These are phyloP conservation scores for Candida bentonensis DNA, from an alignment of 805 yeast genomes.

Conservation along the genomic window DNA sequence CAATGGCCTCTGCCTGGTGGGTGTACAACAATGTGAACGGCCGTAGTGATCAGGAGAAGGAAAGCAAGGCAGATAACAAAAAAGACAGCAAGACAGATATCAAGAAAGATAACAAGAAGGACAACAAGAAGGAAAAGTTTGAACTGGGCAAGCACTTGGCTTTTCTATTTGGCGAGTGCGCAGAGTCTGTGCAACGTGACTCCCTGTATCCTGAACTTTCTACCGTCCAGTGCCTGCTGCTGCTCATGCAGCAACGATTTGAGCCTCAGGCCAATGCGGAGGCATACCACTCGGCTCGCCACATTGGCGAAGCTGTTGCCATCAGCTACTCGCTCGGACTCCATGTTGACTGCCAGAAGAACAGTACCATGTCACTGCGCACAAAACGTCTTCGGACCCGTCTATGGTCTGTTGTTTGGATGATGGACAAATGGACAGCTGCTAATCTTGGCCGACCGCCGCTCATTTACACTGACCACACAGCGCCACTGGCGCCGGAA, in stretches of 20 bases:
- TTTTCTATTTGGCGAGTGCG: conserved; percentile 18
- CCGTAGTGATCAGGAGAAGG: no score
- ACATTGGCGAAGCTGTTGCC: conserved; percentile 18
- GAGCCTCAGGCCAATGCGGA: conserved; percentile 20
- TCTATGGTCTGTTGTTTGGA: conserved; percentile 23
- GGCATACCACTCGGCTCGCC: conserved; percentile 13
- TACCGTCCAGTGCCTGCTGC: conserved; percentile 20
- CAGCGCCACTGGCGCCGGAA: conserved; percentile 14
- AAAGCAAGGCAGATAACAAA: no score
- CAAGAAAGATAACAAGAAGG: no score
- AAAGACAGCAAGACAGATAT: no score
- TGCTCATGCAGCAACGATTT: conserved; percentile 19
- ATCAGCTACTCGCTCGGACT: conserved; percentile 20
- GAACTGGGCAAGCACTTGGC: no score
- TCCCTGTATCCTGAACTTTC: conserved; percentile 17
- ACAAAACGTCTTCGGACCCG: conserved; percentile 20
- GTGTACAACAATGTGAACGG: no score
- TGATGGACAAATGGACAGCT: conserved; percentile 24
- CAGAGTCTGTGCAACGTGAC: conserved; percentile 17
- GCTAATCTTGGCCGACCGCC: conserved; percentile 22
- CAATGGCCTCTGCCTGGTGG: conserved; percentile 22
- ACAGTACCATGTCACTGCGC: conserved; percentile 21
- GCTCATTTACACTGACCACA: conserved; percentile 10
- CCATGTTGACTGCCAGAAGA: conserved; percentile 19
- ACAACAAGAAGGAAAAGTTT: no score